Evolutionary conservation across 139 green algal species (phyloP).

Genomic region (Astrephomene gubernaculifera): DNA sequence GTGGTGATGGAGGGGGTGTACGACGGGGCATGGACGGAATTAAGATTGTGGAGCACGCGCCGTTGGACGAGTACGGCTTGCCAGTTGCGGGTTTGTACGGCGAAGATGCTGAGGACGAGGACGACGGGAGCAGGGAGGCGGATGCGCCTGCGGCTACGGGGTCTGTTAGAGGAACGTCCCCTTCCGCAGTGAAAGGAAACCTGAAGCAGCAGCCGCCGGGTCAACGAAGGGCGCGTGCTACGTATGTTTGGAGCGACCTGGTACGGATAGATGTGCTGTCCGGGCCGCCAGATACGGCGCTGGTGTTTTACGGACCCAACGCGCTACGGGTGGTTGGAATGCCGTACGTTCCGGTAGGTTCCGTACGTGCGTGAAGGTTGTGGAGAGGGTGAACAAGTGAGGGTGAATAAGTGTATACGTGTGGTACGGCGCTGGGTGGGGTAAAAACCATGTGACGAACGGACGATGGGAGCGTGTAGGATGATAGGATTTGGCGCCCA

Average conservation of each 20-base stretch:
- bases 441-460: no score
- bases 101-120: not conserved
- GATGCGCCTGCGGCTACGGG: not conserved
- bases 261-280: conserved; percentile 79
- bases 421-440: no score
- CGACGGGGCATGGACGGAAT: conserved; percentile 2
- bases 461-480: no score
- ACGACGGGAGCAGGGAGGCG: not conserved
- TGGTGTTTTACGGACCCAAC: conserved; percentile 76
- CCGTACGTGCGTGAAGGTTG: no score
- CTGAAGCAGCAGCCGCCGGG: no score
- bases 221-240: conserved; percentile 22
- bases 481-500: no score
- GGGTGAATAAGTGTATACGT: no score
- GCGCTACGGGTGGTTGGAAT: conserved; percentile 40
- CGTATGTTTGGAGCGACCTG: conserved; percentile 82
- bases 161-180: no score
- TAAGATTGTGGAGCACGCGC: conserved; percentile 15
- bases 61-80: conserved; percentile 31
- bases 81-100: conserved; percentile 13
- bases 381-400: no score
- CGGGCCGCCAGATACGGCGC: conserved; percentile 53
- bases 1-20: not conserved
- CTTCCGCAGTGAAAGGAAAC: no score
- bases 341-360: conserved; percentile 26